These are phyloP conservation scores for Buxus sempervirens DNA, from an alignment of 164 flowering plant genomes.

Conservation along the genomic window DNA sequence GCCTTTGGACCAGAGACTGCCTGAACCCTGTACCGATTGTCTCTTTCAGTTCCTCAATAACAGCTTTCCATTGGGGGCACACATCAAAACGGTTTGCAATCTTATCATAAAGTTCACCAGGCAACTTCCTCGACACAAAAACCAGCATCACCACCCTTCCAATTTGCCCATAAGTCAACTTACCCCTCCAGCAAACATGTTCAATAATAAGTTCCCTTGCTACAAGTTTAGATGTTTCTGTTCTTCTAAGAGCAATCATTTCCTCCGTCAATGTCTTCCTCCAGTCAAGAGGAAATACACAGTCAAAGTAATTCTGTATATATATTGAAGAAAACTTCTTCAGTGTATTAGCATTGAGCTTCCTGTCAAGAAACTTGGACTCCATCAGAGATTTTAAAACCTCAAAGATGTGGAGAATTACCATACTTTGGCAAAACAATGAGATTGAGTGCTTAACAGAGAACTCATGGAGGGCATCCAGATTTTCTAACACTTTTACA, in stretches of 20 bases:
- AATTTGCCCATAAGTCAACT: slow-evolving; percentile 44
- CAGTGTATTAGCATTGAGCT: slow-evolving; percentile 15
- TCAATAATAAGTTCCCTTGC: slow-evolving; percentile 29
- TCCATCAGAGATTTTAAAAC: slow-evolving; percentile 31
- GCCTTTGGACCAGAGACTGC: slow-evolving; percentile 11
- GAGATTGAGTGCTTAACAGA: slow-evolving; percentile 14
- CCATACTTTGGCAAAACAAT: slow-evolving; percentile 23
- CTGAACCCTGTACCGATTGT: slow-evolving; percentile 8
- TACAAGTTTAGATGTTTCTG: slow-evolving; percentile 28
- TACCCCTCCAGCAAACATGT: slow-evolving; percentile 12
- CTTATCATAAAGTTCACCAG: slow-evolving; percentile 24
- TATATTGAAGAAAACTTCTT: slow-evolving; percentile 19
- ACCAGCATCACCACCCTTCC: slow-evolving; percentile 42
- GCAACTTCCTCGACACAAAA: slow-evolving; percentile 35
- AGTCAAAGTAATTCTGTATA: slow-evolving; percentile 19
- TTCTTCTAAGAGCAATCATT: slow-evolving; percentile 40
- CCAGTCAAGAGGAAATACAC: slow-evolving; percentile 42
- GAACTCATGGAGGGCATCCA: slow-evolving; percentile 27
- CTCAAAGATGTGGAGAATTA: slow-evolving; percentile 27
- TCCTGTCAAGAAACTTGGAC: slow-evolving; percentile 12
- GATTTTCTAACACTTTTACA: slow-evolving; percentile 33
- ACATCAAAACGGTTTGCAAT: slow-evolving; percentile 18
- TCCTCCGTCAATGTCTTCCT: slow-evolving; percentile 20
- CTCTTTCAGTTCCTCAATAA: slow-evolving; percentile 24
- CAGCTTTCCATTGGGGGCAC: slow-evolving; percentile 34